Percentiles rank a stretch among this genome's conserved stretches.
Evolutionary conservation across 202 grass and related monocot genomes (phyloP).

Genomic region (Alloteropsis angusta): DNA sequence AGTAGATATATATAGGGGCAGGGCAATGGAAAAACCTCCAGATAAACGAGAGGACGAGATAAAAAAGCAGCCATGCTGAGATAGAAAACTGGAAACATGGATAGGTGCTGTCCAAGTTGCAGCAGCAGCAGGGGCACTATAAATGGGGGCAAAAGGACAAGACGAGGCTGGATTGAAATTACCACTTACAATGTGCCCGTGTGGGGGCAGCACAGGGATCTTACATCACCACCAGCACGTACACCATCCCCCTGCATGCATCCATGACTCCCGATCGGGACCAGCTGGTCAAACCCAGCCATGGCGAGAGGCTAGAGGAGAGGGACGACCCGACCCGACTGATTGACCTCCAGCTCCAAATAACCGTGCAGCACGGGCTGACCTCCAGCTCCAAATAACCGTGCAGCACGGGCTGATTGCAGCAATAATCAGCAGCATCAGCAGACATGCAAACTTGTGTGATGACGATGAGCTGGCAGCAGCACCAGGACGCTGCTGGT

Average conservation of each 20-base stretch:
- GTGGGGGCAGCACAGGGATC: too few relatives aligned
- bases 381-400: slow-evolving; percentile 13
- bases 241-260: slow-evolving; percentile 27
- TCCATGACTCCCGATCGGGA: slow-evolving; percentile 23
- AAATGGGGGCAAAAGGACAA: slow-evolving; percentile 46
- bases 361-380: background rate
- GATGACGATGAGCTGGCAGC: background rate
- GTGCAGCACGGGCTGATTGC: background rate
- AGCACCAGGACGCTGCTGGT: background rate
- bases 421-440: background rate
- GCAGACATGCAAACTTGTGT: background rate
- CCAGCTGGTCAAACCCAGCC: slow-evolving; percentile 36
- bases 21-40: too few relatives aligned
- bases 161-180: slow-evolving; percentile 25
- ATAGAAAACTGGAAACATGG: slow-evolving; percentile 22
- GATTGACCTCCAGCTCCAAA: slow-evolving; percentile 11
- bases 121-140: slow-evolving; percentile 28
- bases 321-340: background rate
- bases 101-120: slow-evolving; percentile 24
- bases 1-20: too few relatives aligned
- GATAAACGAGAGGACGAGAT: too few relatives aligned
- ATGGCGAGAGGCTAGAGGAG: background rate
- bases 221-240: slow-evolving; percentile 41
- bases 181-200: slow-evolving; percentile 40
- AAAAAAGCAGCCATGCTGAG: too few relatives aligned